Percentiles rank a stretch among this genome's conserved stretches.
These are phyloP conservation scores for Apiospora marii DNA, from an alignment of 2,329 filamentous ascomycete genomes.

Conservation along the genomic window DNA sequence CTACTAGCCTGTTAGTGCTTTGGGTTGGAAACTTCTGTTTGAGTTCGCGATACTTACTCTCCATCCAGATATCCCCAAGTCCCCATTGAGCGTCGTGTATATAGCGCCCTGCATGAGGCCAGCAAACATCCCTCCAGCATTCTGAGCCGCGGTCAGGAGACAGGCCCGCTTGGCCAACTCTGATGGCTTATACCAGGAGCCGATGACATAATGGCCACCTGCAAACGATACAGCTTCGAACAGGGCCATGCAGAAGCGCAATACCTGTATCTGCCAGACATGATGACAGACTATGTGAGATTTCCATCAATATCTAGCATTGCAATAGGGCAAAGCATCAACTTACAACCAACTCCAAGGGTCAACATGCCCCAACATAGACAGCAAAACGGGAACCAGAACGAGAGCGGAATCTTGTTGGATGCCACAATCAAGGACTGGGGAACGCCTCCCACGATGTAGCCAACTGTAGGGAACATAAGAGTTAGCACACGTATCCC, in stretches of 20 bases:
- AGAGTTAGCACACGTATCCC: background rate
- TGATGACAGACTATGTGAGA: conserved; percentile 58
- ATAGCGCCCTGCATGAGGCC: conserved; percentile 68
- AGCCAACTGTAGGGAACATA: background rate
- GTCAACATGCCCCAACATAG: conserved; percentile 71
- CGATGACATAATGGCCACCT: conserved; percentile 65
- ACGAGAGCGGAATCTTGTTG: background rate
- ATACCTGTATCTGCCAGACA: conserved; percentile 64
- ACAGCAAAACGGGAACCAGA: conserved; percentile 45
- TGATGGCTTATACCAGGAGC: conserved; percentile 66
- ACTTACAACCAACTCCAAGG: conserved; percentile 59
- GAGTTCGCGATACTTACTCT: background rate
- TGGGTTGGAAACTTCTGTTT: background rate
- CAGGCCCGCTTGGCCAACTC: conserved; percentile 68
- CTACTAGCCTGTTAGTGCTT: background rate
- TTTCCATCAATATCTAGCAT: conserved; percentile 60
- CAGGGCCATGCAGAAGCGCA: conserved; percentile 63
- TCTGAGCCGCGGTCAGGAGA: conserved; percentile 66
- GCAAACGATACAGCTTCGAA: conserved; percentile 65
- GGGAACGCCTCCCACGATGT: background rate
- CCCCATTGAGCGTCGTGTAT: conserved; percentile 52
- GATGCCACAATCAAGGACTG: conserved; percentile 29
- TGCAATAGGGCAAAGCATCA: background rate
- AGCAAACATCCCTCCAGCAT: conserved; percentile 67
- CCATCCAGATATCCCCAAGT: conserved; percentile 61